Evolutionary conservation across 805 yeast species (phyloP).

Genomic region (Priceomyces castillae): DNA sequence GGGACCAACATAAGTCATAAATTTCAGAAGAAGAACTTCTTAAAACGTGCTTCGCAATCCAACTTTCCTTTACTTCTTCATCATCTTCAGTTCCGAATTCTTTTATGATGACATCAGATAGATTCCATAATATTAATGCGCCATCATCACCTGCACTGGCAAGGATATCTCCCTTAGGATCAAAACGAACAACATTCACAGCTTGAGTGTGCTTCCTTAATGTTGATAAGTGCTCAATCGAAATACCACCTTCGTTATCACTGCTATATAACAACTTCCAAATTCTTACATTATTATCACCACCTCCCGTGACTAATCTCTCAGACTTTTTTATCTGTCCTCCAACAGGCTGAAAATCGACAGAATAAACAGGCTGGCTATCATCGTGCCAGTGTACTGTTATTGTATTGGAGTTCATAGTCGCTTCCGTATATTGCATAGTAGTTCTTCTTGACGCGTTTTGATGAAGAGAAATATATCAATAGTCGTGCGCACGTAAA

Average conservation of each 20-base stretch:
- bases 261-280: constrained; percentile 31
- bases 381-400: constrained; percentile 75
- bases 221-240: constrained; percentile 76
- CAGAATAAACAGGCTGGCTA: constrained; percentile 68
- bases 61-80: constrained; percentile 64
- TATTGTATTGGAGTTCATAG: constrained; percentile 44
- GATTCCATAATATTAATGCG: constrained; percentile 74
- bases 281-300: constrained; percentile 83
- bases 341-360: constrained; percentile 54
- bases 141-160: constrained; percentile 98
- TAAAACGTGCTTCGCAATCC: constrained; percentile 63
- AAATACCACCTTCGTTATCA: constrained; percentile 6
- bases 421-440: background rate
- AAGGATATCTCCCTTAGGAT: constrained; percentile 61
- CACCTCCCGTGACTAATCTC: constrained; percentile 87
- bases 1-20: constrained; percentile 92
- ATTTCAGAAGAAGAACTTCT: constrained; percentile 70
- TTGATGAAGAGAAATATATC: background rate
- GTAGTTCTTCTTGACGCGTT: constrained; percentile 6
- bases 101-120: constrained; percentile 49
- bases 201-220: constrained; percentile 90
- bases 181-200: constrained; percentile 85
- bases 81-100: constrained; percentile 61
- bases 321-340: constrained; percentile 18
- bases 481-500: background rate